Evolutionary conservation across 176 grass and related monocot genomes (phyloP).

Genomic region (Thalia dealbata): DNA sequence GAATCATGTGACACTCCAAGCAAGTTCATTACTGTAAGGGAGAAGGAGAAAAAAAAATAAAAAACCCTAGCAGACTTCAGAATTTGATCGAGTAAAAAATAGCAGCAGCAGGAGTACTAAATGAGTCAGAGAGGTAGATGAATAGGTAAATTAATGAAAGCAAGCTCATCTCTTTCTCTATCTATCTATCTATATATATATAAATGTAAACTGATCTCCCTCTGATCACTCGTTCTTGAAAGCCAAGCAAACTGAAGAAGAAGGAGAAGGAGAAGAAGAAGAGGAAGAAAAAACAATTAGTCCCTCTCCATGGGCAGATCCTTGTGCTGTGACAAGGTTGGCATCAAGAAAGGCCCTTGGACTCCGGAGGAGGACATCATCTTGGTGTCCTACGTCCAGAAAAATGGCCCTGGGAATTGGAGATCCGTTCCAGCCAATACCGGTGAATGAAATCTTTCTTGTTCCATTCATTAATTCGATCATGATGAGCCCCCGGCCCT

Average conservation of each 20-base stretch:
- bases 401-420: conserved; percentile 10
- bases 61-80: not conserved
- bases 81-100: not conserved
- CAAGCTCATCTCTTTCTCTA: not conserved
- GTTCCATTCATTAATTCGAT: too few relatives aligned
- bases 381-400: conserved; percentile 3
- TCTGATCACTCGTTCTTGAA: not conserved
- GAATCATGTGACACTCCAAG: conserved; percentile 2
- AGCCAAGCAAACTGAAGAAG: not conserved
- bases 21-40: not conserved
- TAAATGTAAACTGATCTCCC: not conserved
- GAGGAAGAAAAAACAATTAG: not conserved
- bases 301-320: not conserved
- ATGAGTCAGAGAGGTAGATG: conserved; percentile 10
- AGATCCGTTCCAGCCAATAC: not conserved
- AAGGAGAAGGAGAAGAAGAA: not conserved
- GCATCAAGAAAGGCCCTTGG: conserved; percentile 1
- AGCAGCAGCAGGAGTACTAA: not conserved
- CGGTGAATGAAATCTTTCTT: not conserved
- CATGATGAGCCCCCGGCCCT: too few relatives aligned
- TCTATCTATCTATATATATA: too few relatives aligned
- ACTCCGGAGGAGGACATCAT: not conserved
- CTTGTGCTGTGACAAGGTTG: conserved; percentile 6
- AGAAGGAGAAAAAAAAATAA: not conserved
- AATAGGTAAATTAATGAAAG: not conserved